Evolutionary conservation across 2,329 filamentous ascomycete genomes (phyloP).

Genomic region (Cercospora sojina): DNA sequence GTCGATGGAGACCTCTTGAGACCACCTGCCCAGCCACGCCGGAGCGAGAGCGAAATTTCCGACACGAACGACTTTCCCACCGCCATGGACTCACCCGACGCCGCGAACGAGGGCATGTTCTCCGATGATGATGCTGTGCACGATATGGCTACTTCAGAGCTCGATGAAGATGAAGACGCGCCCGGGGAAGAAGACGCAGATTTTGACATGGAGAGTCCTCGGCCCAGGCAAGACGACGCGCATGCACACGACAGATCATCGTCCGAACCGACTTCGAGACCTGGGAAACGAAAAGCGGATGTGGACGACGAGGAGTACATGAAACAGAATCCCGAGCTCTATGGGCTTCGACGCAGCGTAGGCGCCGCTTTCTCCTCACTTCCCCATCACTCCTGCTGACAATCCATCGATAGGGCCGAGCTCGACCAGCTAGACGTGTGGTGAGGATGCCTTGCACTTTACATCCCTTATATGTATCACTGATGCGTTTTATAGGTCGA

Average conservation of each 20-base stretch:
- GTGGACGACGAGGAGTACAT: slow-evolving; percentile 72
- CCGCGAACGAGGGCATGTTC: slow-evolving; percentile 42
- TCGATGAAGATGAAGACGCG: slow-evolving; percentile 52
- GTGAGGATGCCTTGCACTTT: slow-evolving; percentile 43
- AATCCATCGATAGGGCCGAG: slow-evolving; percentile 51
- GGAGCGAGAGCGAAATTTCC: slow-evolving; percentile 74
- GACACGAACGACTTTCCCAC: slow-evolving; percentile 61
- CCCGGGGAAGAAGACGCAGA: slow-evolving; percentile 61
- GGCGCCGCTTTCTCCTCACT: slow-evolving; percentile 37
- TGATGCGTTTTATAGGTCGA: slow-evolving; percentile 50
- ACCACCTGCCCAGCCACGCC: slow-evolving; percentile 50
- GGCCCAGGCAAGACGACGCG: slow-evolving; percentile 42
- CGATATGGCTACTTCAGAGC: slow-evolving; percentile 47
- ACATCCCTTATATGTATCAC: slow-evolving; percentile 5
- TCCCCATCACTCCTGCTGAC: slow-evolving; percentile 36
- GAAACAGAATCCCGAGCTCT: slow-evolving; percentile 87
- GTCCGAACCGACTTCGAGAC: slow-evolving; percentile 68
- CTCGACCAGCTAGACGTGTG: slow-evolving; percentile 61
- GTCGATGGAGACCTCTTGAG: slow-evolving; percentile 49
- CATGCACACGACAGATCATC: slow-evolving; percentile 62
- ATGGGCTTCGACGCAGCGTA: slow-evolving; percentile 91
- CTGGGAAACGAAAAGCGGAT: slow-evolving; percentile 66
- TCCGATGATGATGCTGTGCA: slow-evolving; percentile 47
- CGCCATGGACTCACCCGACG: slow-evolving; percentile 42
- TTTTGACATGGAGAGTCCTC: slow-evolving; percentile 67